These are phyloP conservation scores for Cryptosporidium xiaoi DNA, from an alignment of 169 alveolate species.

Conservation along the genomic window DNA sequence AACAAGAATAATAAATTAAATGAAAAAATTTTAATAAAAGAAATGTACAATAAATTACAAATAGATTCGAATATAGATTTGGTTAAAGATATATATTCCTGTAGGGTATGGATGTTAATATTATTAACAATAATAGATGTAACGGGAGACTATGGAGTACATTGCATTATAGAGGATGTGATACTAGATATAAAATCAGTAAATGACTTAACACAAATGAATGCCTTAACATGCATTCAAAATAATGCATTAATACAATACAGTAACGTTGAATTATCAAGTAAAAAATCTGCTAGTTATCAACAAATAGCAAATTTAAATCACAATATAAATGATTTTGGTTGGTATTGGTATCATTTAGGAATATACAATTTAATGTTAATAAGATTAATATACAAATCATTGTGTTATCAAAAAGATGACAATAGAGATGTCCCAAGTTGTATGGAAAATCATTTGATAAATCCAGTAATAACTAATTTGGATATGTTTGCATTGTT, in stretches of 20 bases:
- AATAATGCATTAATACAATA: conserved; percentile 38
- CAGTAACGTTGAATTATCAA: neutral
- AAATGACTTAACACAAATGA: conserved; percentile 39
- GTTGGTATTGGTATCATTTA: conserved; percentile 72
- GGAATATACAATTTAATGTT: conserved; percentile 49
- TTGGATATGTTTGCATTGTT: conserved; percentile 70
- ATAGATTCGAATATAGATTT: neutral
- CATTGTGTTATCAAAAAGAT: conserved; percentile 5
- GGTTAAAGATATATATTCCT: conserved; percentile 28
- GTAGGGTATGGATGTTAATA: conserved; percentile 62
- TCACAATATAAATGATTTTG: conserved; percentile 18
- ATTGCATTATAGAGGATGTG: conserved; percentile 46
- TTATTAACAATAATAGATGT: conserved; percentile 12
- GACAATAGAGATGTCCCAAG: conserved; percentile 44
- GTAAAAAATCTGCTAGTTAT: neutral
- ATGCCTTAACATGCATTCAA: conserved; percentile 65
- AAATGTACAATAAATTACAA: conserved; percentile 5
- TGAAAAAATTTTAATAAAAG: neutral
- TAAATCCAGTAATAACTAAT: conserved; percentile 62
- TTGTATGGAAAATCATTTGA: conserved; percentile 30
- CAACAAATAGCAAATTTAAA: conserved; percentile 24
- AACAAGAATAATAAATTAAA: neutral
- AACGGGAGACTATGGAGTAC: conserved; percentile 45
- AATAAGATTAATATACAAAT: conserved; percentile 13
- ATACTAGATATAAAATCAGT: conserved; percentile 46